Evolutionary conservation across 352 stramenopile genomes (phyloP).

Genomic region (Globisporangium mamillatum): DNA sequence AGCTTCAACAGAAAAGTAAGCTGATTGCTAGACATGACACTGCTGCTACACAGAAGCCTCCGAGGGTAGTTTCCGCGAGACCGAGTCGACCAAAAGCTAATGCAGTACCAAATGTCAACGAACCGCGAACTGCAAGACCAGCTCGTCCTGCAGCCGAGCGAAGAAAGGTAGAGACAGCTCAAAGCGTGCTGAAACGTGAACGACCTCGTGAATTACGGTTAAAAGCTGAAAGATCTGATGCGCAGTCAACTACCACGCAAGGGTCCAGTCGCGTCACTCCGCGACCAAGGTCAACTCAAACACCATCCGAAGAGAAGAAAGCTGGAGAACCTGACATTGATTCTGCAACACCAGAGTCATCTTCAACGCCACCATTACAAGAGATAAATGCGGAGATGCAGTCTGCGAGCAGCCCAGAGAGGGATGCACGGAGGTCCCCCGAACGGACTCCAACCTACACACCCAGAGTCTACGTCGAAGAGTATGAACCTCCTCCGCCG

Average conservation of each 20-base stretch:
- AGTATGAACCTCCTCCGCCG: conserved; percentile 28
- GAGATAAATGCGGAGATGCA: not conserved
- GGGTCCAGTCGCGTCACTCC: not conserved
- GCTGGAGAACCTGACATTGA: not conserved
- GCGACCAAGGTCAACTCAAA: not conserved
- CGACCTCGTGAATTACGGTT: conserved; percentile 15
- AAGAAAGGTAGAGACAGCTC: not conserved
- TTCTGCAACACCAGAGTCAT: not conserved
- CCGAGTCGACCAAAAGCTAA: conserved; percentile 7
- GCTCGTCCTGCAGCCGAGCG: not conserved
- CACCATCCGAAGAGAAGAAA: not conserved
- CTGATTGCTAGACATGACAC: not conserved
- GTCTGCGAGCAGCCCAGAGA: not conserved
- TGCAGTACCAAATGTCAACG: not conserved
- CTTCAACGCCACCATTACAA: not conserved
- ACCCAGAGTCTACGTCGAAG: conserved; percentile 19
- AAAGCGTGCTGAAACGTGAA: conserved; percentile 9
- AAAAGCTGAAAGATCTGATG: not conserved
- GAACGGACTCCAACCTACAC: conserved; percentile 7
- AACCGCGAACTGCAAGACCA: not conserved
- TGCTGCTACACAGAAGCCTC: not conserved
- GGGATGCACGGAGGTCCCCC: conserved; percentile 1
- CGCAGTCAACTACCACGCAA: not conserved
- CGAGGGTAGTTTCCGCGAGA: not conserved
- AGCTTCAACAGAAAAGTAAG: not conserved